Conservation (phyloP, 2,329 filamentous ascomycete species). For the Metarhizium album region DNA sequence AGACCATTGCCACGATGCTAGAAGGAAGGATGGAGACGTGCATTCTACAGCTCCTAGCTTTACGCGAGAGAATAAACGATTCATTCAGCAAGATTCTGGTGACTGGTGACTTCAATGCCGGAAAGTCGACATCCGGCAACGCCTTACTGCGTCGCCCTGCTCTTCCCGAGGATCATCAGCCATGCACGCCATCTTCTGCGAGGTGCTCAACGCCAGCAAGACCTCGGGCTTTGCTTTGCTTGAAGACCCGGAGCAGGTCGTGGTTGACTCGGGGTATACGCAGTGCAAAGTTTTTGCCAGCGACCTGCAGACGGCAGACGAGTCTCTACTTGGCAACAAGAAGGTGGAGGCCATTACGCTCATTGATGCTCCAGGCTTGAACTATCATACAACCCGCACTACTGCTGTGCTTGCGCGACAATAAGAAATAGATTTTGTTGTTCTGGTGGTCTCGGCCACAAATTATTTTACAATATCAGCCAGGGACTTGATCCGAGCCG, state of each 20-base stretch:
- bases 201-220: conserved; percentile 84
- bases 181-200: conserved; percentile 96
- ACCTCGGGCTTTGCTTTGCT: conserved; percentile 72
- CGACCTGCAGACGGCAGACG: conserved; percentile 78
- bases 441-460: conserved; percentile 93
- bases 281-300: conserved; percentile 97
- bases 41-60: conserved; percentile 75
- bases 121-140: conserved; percentile 98
- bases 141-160: conserved; percentile 88
- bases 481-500: conserved; percentile 95
- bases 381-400: conserved; percentile 92
- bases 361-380: conserved; percentile 91
- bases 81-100: conserved; percentile 94
- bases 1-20: conserved; percentile 77
- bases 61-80: conserved; percentile 92
- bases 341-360: conserved; percentile 96
- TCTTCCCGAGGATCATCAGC: conserved; percentile 91
- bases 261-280: conserved; percentile 73
- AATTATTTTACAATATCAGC: conserved; percentile 97
- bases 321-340: conserved; percentile 82
- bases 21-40: conserved; percentile 93
- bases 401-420: conserved; percentile 95
- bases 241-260: conserved; percentile 78
- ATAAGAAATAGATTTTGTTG: conserved; percentile 97
- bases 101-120: conserved; percentile 91